Evolutionary conservation across 2,329 filamentous ascomycete species (phyloP).

Genomic region (Exophiala alcalophila): DNA sequence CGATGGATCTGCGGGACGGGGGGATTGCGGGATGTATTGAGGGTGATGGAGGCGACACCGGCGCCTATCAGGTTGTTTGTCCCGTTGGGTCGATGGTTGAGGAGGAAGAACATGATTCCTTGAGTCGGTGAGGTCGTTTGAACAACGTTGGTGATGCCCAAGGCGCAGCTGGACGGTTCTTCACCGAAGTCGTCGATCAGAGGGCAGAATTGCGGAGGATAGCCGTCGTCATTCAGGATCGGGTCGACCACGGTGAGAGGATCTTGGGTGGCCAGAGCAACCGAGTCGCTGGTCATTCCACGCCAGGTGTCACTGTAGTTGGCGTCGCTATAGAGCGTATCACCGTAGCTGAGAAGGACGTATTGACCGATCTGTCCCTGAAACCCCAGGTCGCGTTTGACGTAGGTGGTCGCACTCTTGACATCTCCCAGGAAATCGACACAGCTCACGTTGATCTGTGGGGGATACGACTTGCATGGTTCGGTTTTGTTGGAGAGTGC

Average conservation of each 20-base stretch:
- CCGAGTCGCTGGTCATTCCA: slow-evolving; percentile 31
- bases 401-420: slow-evolving; percentile 28
- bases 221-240: slow-evolving; percentile 24
- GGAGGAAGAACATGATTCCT: slow-evolving; percentile 30
- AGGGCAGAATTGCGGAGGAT: slow-evolving; percentile 29
- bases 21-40: slow-evolving; percentile 22
- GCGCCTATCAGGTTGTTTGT: slow-evolving; percentile 30
- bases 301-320: slow-evolving; percentile 28
- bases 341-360: slow-evolving; percentile 30
- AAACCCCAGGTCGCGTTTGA: slow-evolving; percentile 32
- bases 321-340: slow-evolving; percentile 29
- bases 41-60: slow-evolving; percentile 26
- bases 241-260: slow-evolving; percentile 28
- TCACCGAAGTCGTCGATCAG: slow-evolving; percentile 23
- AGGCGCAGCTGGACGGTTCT: slow-evolving; percentile 21
- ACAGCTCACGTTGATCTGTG: slow-evolving; percentile 12
- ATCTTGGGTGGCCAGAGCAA: slow-evolving; percentile 28
- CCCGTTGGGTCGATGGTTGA: slow-evolving; percentile 31
- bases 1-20: slow-evolving; percentile 23
- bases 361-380: slow-evolving; percentile 27
- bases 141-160: slow-evolving; percentile 32
- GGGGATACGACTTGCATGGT: slow-evolving; percentile 12
- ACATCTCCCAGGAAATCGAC: slow-evolving; percentile 29
- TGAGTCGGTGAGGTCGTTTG: slow-evolving; percentile 19
- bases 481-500: neutral